Base-by-base conservation (phyloP, 2,329 filamentous ascomycete genomes). In the Stemphylium lycopersici region DNA sequence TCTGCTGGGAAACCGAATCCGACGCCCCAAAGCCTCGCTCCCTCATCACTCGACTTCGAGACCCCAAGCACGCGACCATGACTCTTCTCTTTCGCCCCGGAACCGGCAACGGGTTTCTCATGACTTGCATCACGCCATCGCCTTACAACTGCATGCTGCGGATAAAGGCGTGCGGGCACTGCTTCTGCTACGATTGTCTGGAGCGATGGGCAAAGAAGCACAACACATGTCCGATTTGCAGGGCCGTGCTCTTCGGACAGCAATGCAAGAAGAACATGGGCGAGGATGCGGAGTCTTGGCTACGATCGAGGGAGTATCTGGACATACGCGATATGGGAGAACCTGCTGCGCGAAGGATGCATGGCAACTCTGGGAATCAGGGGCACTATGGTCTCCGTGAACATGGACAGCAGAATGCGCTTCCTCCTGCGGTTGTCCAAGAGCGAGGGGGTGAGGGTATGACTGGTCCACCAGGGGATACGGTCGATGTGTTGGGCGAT, bases 161-260 rank as follows among this genome's bases (percentile, higher is more conserved):
- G 15, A 41, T 52, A 12, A 52, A 39, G 7, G 6, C 18, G n/a
- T 52, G 49, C 13, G 49, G 49, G 8, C 49, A 52, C 38, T 6
- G 6, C 6, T 46, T 52, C 26, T 52, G 49, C 29, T 40, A 24
- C n/a, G 29, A 40, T 8, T 52, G 49, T 15, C 31, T 52, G n/a
- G 20, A 33, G 29, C 24, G 15, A 3, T 52, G 49, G 49, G 16
- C 46, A 3, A 11, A 10, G 26, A 29, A 52, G 15, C 40, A 32
- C 5, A 40, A 34, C 12, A 52, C 49, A 2, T 52, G 49, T 12
- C 49, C 49, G 2, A 46, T 46, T 36, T 52, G 49, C 8, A 18
- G 49, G 10, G 41, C 24, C 4, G 13, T 31, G 22, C 36, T 52
- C 6, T 46, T 52, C 37, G 20, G 20, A 20, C 3, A 20, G 20